A percentile compares a stretch with the other conserved stretches of the same genome.
These are phyloP conservation scores for Fonsecaea multimorphosa DNA, from an alignment of 2,329 filamentous ascomycete genomes.

Conservation along the genomic window DNA sequence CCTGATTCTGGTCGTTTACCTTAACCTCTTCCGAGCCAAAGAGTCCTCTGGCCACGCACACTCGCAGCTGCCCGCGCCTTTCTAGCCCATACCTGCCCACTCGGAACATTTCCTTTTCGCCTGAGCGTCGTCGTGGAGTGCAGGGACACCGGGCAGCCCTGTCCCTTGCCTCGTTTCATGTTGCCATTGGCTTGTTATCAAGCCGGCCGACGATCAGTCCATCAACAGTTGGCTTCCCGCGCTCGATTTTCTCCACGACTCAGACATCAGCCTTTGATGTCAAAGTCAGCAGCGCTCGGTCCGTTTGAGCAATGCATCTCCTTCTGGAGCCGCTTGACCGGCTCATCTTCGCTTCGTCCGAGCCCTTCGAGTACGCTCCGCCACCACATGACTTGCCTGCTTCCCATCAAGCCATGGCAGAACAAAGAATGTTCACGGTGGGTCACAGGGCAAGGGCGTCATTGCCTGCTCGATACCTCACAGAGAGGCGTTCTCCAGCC, in stretches of 20 bases:
- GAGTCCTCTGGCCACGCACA: neutral
- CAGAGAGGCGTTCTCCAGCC: conserved; percentile 8
- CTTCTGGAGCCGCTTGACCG: conserved; percentile 12
- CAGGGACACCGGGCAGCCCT: conserved; percentile 12
- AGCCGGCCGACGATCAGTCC: conserved; percentile 28
- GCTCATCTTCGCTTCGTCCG: conserved; percentile 27
- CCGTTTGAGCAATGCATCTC: conserved; percentile 21
- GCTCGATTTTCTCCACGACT: conserved; percentile 24
- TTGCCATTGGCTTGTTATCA: conserved; percentile 28
- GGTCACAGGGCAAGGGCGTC: conserved; percentile 17
- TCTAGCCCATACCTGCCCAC: conserved; percentile 21
- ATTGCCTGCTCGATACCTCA: conserved; percentile 6
- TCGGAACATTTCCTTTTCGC: conserved; percentile 32
- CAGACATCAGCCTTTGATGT: conserved; percentile 26
- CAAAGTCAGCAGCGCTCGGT: conserved; percentile 18
- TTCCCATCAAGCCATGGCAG: conserved; percentile 14
- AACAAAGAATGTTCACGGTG: conserved; percentile 21
- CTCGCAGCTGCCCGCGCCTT: neutral
- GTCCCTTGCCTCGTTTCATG: conserved; percentile 16
- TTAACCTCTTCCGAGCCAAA: conserved; percentile 5
- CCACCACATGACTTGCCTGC: conserved; percentile 17
- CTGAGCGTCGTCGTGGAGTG: conserved; percentile 18
- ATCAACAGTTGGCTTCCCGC: conserved; percentile 27
- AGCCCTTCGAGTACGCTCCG: conserved; percentile 8
- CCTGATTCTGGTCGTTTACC: neutral